Evolutionary conservation across 2,329 filamentous ascomycete genomes (phyloP), one percentile per base, ranked within the genome.

Genomic region (Nannizzia gypsea): DNA sequence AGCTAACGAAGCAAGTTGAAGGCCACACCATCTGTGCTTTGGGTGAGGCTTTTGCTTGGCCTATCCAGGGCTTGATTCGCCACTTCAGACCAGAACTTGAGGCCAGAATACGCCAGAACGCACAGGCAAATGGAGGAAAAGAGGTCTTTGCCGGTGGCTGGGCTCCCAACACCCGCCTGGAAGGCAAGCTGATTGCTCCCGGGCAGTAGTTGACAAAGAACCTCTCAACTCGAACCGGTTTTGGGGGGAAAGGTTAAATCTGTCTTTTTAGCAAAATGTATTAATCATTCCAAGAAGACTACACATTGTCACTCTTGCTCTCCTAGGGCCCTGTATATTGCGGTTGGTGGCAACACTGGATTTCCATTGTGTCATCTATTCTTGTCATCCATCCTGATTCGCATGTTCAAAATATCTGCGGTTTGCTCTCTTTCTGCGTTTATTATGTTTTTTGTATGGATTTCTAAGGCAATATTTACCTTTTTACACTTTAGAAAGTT

Each of bases 1-100:
- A 99, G 80, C 79, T 99, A 67, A 99, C 93, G 64, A 99, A 99
- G 83, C 93, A 99, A 78, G 93, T 99, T 63, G 93, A 99, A 79
- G 93, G 93, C 9, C 93, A 99, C 80, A 97, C 93, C 55, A 99
- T 99, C 70, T 99, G 93, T 77, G 93, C 92, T 76, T 80, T 99
- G 65, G 93, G 93, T 61, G 93, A 99, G 80, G 93, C 93, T 64
- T 99, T 99, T 68, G 91, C 93, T 64, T 99, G 93, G 93, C 93
- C 93, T 64, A 87, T 99, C 66, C 93, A 99, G 78, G 93, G 93
- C 74, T 83, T 99, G 62, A 99, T 99, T 76, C 87, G 93, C 70
- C 93, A 99, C 78, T 99, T 99, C 83, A 84, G 93, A 69, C 93
- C 92, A 50, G 91, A 99, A 78, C 81, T 99, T 57, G 91, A 97